Evolutionary conservation across 164 flowering plant species (phyloP).

Genomic region (Magnolia officinalis): DNA sequence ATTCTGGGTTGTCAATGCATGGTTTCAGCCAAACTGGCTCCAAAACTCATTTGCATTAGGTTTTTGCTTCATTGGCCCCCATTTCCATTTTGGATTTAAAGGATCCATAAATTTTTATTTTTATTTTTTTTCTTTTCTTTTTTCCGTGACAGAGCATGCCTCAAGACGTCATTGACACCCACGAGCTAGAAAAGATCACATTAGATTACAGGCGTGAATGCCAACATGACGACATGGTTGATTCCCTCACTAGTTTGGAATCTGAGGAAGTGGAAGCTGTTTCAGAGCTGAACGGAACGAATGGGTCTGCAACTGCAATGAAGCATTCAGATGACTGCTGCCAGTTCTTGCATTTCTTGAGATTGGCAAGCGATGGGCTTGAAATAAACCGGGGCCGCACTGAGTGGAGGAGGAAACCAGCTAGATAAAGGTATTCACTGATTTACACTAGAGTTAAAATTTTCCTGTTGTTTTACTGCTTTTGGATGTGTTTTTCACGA

Average conservation of each 20-base stretch:
- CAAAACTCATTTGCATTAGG: background rate
- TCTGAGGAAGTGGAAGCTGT: constrained; percentile 25
- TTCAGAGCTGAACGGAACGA: constrained; percentile 37
- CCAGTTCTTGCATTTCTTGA: constrained; percentile 73
- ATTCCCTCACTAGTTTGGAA: constrained; percentile 75
- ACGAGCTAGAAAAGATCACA: constrained; percentile 79
- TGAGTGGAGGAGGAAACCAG: constrained; percentile 76
- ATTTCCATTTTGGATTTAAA: background rate
- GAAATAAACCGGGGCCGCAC: constrained; percentile 92
- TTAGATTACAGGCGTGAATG: constrained; percentile 87
- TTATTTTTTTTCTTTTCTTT: background rate
- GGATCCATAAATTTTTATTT: background rate
- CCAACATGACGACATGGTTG: constrained; percentile 79
- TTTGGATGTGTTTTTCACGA: too few species aligned
- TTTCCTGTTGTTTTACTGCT: too few species aligned
- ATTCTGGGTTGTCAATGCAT: too few species aligned
- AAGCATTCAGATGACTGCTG: constrained; percentile 24
- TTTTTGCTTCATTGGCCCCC: background rate
- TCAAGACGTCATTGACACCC: constrained; percentile 74
- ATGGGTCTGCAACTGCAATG: constrained; percentile 45
- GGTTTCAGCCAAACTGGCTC: too few species aligned
- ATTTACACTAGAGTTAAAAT: too few species aligned
- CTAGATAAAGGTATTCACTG: constrained; percentile 11
- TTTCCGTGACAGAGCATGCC: constrained; percentile 80
- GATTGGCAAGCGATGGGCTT: constrained; percentile 55